Base-by-base conservation (phyloP, 2,329 filamentous ascomycete species). In the Triangularia setosa region DNA sequence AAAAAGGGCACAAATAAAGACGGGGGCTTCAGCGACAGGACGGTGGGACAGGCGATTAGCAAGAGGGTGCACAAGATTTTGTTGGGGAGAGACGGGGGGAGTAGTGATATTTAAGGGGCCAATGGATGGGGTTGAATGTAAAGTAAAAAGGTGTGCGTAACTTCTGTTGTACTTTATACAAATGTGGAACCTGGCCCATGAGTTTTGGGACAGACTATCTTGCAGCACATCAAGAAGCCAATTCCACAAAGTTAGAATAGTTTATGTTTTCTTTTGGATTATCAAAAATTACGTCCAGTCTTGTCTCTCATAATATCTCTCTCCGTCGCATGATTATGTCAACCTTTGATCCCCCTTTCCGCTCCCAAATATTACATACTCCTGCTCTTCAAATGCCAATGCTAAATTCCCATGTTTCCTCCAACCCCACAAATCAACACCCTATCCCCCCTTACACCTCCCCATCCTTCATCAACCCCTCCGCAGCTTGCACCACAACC, bases 401-500 rank as follows among this genome's bases (percentile, higher is more conserved):
- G n/a, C 40, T 5, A 48, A 2, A 9, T 7, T n/a, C 4, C 21
- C n/a, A 48, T 5, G 6, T n/a, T n/a, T 16, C 8, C n/a, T n/a
- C n/a, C n/a, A n/a, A n/a, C n/a, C n/a, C n/a, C n/a, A n/a, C n/a
- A 3, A 40, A 16, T 16, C 35, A 40, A 18, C 35, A 12, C 4
- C 9, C 33, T n/a, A 5, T 5, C 14, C 16, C 35, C 9, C 7
- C 33, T 40, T 48, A 48, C 7, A 21, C n/a, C n/a, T 18, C 40
- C 40, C 40, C 52, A 25, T 59, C 53, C 60, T 58, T 54, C 61
- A 90, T 73, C 67, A 93, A 71, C 62, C 83, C 79, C 79, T 93
- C 93, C 72, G 96, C 74, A 1, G 89, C 89, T 72, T 92, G 86
- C 4, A 92, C 87, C 0, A 88, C 87, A 16, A 89, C 80, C 71